Base-by-base conservation (phyloP, 2,329 filamentous ascomycete genomes). In the Pseudogymnoascus verrucosus region DNA sequence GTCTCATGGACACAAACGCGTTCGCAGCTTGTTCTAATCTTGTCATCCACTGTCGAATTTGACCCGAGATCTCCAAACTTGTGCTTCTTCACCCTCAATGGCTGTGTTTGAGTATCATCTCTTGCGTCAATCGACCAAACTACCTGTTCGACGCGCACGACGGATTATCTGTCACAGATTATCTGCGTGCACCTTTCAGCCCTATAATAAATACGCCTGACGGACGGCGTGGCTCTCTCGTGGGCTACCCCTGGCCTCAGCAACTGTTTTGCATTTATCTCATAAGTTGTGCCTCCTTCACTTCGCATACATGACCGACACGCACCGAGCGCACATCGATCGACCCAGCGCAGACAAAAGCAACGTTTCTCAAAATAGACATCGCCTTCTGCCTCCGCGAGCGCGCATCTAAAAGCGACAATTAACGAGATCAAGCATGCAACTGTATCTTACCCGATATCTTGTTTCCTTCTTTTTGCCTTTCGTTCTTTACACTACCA, bases 221-320 rank as follows among this genome's bases (percentile, higher is more conserved):
- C 64, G 68, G 68, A 70, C 65, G 68, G 68, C 67, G 67, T 69
- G 64, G 61, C 64, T 42, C 44, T 54, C 23, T 47, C 14, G 57
- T 54, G 60, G 39, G 64, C 64, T 61, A 66, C 68, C 68, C 68
- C 68, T 70, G 68, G 65, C 67, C 68, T 70, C 67, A 64, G 51
- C 62, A 21, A 54, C 47, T 54, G 47, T 31, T 54, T 54, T 16
- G 47, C 47, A 54, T 31, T 31, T 31, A 39, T 61, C 59, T 42
- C 39, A 61, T 42, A 37, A 21, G 59, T 42, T 37, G 59, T 8
- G 59, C 39, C 57, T 61, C 34, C 31, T 54, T 54, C 47, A 19
- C 47, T 54, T 54, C 47, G 47, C 47, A 54, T 54, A 54, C 26
- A 54, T 54, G 47, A 31, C 47, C 47, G 7, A 31, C 47, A 19